Base-by-base conservation (phyloP, 495 filamentous ascomycete species). In the Penicillium psychrofluorescens region DNA sequence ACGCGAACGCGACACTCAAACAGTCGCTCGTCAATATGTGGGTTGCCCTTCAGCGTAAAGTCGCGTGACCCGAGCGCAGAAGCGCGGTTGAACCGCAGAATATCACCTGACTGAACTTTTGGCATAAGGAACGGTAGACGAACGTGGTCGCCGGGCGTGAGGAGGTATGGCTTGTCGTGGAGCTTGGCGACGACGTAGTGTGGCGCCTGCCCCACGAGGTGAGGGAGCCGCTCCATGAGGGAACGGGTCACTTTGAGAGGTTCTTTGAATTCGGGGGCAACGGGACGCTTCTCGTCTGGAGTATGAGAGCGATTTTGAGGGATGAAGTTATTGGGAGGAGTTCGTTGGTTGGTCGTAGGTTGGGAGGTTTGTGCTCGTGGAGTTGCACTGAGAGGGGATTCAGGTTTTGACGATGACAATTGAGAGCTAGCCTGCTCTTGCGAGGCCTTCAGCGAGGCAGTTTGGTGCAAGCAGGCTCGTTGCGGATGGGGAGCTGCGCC, bases 101-200 rank as follows among this genome's bases (percentile, higher is more conserved):
- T 64, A 56, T 95, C 89, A 1, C 92, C 92, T 0, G 88, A 80
- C 41, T 75, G 67, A 1, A 94, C 91, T 27, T 78, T 80, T 22
- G 84, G 83, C 85, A 97, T 89, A 50, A 78, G 78, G 76, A 97
- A 97, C n/a, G 92, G 94, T 35, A 98, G 80, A n/a, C 88, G 87
- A 2, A 98, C 52, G 33, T 75, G 76, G 62, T 97, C 92, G 48
- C 92, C 94, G 30, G 65, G 67, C 0, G 89, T 97, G 49, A 97
- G 77, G 6, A 97, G 88, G 77, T 95, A 98, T 12, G 90, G 88
- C 13, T 75, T 75, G 4, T 80, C 84, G 70, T 98, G 88, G 55
- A 98, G 81, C 67, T 92, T 87, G 8, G 85, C 75, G 22, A 82
- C 85, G 46, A 92, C 79, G 76, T 94, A 98, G 77, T 95, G 88